Evolutionary conservation across 352 stramenopile species (phyloP), one percentile per base, ranked within the genome.

Genomic region (Thalassiosira hispida): DNA sequence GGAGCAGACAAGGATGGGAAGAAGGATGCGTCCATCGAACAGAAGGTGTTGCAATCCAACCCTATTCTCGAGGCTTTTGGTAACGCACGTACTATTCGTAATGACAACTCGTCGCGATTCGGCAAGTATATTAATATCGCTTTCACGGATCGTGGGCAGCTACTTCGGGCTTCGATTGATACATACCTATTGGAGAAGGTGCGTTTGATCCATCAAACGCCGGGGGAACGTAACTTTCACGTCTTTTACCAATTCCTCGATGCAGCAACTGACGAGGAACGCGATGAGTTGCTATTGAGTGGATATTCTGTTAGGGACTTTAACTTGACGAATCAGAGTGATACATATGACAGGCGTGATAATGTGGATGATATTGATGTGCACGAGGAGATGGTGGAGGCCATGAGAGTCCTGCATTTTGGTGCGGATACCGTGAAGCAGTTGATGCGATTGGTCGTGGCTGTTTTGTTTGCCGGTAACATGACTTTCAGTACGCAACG

Each of bases 161-260:
- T 95, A 23, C 38, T 88, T 93, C 20, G 85, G n/a, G 85, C 87
- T 4, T 77, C 33, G 12, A 90, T 97, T 51, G 97, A 96, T 73
- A 97, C 98, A 40, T 99, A 99, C 78, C 90, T 99, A 49, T 88
- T 99, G 11, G 97, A 99, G 81, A 99, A 99, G 85, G 97, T 96
- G 68, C 95, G 97, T n/a, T 96, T 99, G 31, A 94, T 98, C 1
- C 92, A 93, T 23, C 97, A 97, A 84, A 92, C 91, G 1, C 81
- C 96, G 14, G 85, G 95, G 1, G 97, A 99, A 89, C 90, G 97
- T 22, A 99, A 99, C 84, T 99, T 98, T 90, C 97, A 99, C 85
- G 97, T 99, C 47, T 99, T 99, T 81, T 99, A 99, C 83, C 80
- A 99, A 16, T 76, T 92, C 7, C 86, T 92, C 0, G 74, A 76